Evolutionary conservation across 2,329 filamentous ascomycete genomes (phyloP).

Genomic region (Fusarium dimerum): DNA sequence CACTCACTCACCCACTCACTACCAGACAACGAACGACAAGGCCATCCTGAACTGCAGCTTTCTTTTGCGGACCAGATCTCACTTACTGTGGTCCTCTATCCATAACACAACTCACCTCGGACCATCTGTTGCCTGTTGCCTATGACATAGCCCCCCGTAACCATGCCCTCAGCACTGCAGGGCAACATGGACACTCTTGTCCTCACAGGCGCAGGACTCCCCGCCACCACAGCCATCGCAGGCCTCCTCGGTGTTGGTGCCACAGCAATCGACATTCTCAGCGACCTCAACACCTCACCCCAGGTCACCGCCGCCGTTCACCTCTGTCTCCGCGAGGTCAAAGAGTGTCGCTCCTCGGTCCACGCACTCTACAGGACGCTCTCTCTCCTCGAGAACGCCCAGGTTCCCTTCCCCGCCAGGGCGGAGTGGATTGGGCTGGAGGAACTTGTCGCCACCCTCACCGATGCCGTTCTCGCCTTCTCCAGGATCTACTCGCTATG

Average conservation of each 20-base stretch:
- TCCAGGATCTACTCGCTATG: constrained; percentile 36
- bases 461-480: constrained; percentile 39
- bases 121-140: no score
- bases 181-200: constrained; percentile 22
- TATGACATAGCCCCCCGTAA: constrained; percentile 14
- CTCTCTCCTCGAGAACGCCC: constrained; percentile 33
- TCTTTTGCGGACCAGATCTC: no score
- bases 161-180: constrained; percentile 23
- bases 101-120: background rate
- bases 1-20: no score
- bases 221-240: constrained; percentile 39
- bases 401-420: constrained; percentile 38
- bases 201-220: constrained; percentile 24
- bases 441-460: constrained; percentile 37
- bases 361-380: constrained; percentile 40
- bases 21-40: no score
- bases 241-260: constrained; percentile 39
- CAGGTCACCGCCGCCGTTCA: constrained; percentile 30
- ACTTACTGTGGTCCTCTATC: no score
- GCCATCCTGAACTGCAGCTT: no score
- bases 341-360: constrained; percentile 40
- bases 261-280: constrained; percentile 36
- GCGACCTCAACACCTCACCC: constrained; percentile 36
- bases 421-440: constrained; percentile 38
- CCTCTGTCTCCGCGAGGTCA: constrained; percentile 37